A percentile compares a stretch with the other conserved stretches of the same genome.
Conservation (phyloP, 2,329 filamentous ascomycete species). For the Colletotrichum godetiae region DNA sequence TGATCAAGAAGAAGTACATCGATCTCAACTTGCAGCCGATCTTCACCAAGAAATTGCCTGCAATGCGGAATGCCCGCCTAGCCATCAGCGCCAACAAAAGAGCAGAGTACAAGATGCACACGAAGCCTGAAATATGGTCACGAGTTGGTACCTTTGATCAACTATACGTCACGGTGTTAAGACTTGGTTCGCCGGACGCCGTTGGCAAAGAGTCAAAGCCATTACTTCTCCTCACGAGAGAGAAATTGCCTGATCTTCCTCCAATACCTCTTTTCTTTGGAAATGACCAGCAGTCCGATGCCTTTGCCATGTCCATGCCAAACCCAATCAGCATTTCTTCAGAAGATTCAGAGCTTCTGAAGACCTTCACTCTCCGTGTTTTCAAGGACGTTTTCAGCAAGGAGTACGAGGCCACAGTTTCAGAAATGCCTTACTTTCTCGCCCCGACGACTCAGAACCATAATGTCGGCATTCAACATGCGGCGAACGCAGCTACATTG, state of each 20-base stretch:
- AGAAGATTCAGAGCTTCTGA: constrained; percentile 65
- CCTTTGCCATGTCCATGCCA: constrained; percentile 60
- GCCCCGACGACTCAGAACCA: constrained; percentile 64
- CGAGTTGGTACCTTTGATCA: constrained; percentile 54
- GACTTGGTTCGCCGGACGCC: constrained; percentile 65
- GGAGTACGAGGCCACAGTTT: constrained; percentile 71
- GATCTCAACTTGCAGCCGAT: constrained; percentile 80
- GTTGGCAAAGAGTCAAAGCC: constrained; percentile 71
- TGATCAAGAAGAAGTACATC: constrained; percentile 75
- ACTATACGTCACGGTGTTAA: constrained; percentile 73
- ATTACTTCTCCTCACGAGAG: constrained; percentile 78
- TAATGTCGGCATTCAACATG: constrained; percentile 32
- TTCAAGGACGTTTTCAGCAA: constrained; percentile 94
- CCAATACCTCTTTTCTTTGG: constrained; percentile 79
- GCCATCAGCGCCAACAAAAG: constrained; percentile 84
- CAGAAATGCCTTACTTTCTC: constrained; percentile 85
- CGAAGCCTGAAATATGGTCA: constrained; percentile 83
- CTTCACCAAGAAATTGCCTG: constrained; percentile 77
- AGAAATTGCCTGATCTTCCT: constrained; percentile 72
- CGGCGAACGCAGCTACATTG: constrained; percentile 2
- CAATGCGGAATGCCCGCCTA: constrained; percentile 87
- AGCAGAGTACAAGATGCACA: constrained; percentile 78
- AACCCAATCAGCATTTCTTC: constrained; percentile 55
- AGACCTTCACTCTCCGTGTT: constrained; percentile 77
- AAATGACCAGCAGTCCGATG: constrained; percentile 67